Conservation (phyloP, 1,139 yeast genomes). For the Candida sanyaensis region DNA sequence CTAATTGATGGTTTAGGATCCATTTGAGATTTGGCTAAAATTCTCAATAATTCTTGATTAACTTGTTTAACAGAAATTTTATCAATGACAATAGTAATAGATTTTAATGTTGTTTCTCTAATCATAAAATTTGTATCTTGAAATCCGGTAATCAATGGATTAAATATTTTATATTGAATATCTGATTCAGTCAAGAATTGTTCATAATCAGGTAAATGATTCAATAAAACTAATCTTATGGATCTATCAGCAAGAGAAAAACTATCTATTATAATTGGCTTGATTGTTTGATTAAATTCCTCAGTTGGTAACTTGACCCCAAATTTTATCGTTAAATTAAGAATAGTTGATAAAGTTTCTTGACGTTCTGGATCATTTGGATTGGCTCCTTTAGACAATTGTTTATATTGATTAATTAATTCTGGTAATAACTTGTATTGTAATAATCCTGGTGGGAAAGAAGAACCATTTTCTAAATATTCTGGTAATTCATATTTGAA, state of each 20-base stretch:
- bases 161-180: slow-evolving; percentile 70
- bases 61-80: slow-evolving; percentile 77
- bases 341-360: slow-evolving; percentile 41
- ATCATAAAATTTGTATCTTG: slow-evolving; percentile 81
- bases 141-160: slow-evolving; percentile 72
- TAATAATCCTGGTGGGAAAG: slow-evolving; percentile 61
- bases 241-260: slow-evolving; percentile 75
- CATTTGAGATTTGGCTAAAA: slow-evolving; percentile 83
- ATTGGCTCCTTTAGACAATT: slow-evolving; percentile 25
- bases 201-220: slow-evolving; percentile 59
- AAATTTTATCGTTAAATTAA: slow-evolving; percentile 50
- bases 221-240: slow-evolving; percentile 68
- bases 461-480: slow-evolving; percentile 23
- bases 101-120: slow-evolving; percentile 77
- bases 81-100: slow-evolving; percentile 63
- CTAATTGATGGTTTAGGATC: slow-evolving; percentile 84
- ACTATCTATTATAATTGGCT: slow-evolving; percentile 65
- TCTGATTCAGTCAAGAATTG: slow-evolving; percentile 56
- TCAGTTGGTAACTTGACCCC: slow-evolving; percentile 39
- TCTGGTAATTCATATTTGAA: slow-evolving; percentile 46
- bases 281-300: slow-evolving; percentile 47
- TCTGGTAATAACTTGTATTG: slow-evolving; percentile 71
- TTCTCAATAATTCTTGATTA: slow-evolving; percentile 80
- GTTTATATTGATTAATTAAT: slow-evolving; percentile 41
- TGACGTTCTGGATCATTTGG: slow-evolving; percentile 34